These are phyloP conservation scores for Salix suchowensis DNA, from an alignment of 345 rosid species.

Conservation along the genomic window DNA sequence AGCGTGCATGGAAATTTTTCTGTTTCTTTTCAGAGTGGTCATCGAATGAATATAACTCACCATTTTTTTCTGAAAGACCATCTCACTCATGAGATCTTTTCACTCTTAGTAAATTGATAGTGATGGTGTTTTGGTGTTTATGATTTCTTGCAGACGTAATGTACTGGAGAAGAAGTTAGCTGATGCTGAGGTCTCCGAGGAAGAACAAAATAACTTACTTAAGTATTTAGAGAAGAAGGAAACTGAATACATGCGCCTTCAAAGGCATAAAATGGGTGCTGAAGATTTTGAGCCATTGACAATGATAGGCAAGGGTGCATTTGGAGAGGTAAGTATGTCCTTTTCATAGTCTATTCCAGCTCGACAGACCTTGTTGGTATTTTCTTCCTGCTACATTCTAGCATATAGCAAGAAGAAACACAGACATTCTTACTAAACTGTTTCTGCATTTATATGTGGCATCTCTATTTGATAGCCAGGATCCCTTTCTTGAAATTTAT, in stretches of 20 bases:
- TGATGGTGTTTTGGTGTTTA: neutral
- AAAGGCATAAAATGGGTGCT: constrained; percentile 97
- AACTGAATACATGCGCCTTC: constrained; percentile 95
- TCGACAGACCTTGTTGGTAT: neutral
- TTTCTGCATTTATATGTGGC: neutral
- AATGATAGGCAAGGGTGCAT: constrained; percentile 98
- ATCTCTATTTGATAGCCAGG: neutral
- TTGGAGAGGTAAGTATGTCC: constrained; percentile 72
- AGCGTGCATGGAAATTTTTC: neutral
- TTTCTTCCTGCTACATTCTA: neutral
- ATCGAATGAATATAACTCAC: neutral
- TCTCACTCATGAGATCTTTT: constrained; percentile 1
- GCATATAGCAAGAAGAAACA: neutral
- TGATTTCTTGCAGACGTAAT: constrained; percentile 59
- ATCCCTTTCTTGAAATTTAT: neutral
- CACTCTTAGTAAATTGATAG: neutral
- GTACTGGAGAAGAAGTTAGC: constrained; percentile 91
- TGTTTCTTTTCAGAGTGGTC: neutral
- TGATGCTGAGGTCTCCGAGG: constrained; percentile 94
- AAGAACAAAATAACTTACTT: constrained; percentile 83
- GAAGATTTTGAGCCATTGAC: constrained; percentile 98
- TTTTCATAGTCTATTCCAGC: neutral
- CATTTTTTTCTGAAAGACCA: neutral
- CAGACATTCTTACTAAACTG: neutral
- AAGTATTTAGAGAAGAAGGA: constrained; percentile 90